phyloP scores from a whole-genome alignment of 495 filamentous ascomycete species.

The Penicillium daleae region DNA sequence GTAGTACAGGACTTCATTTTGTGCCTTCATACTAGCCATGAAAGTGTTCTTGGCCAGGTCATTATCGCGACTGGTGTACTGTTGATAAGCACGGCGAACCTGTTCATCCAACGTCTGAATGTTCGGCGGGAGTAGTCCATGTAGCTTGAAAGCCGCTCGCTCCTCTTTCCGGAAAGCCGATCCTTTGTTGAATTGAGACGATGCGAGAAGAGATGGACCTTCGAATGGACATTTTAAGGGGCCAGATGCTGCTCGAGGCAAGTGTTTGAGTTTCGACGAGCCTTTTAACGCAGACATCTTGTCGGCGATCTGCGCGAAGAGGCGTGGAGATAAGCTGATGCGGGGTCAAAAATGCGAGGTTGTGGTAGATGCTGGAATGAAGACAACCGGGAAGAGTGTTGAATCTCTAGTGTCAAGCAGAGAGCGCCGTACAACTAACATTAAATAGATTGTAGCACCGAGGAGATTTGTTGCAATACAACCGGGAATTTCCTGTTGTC shows the following conservation, averaged over 20 bases:
- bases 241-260: slow-evolving; percentile 66
- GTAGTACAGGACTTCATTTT: slow-evolving; percentile 61
- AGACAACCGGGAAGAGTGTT: too few relatives aligned
- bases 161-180: slow-evolving; percentile 74
- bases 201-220: slow-evolving; percentile 67
- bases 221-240: slow-evolving; percentile 57
- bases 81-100: slow-evolving; percentile 75
- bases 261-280: slow-evolving; percentile 55
- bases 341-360: not conserved
- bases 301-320: not conserved
- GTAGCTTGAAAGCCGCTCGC: slow-evolving; percentile 67
- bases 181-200: slow-evolving; percentile 82
- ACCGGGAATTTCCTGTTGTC: not conserved
- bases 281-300: slow-evolving; percentile 3
- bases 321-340: not conserved
- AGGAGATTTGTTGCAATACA: not conserved
- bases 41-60: slow-evolving; percentile 81
- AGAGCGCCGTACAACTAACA: too few relatives aligned
- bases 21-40: slow-evolving; percentile 77
- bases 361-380: not conserved
- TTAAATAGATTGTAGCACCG: too few relatives aligned
- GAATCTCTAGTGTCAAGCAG: not conserved
- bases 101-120: slow-evolving; percentile 83
- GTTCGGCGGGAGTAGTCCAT: slow-evolving; percentile 71
- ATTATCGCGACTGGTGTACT: slow-evolving; percentile 64